Evolutionary conservation across 1,139 yeast genomes (phyloP).

Genomic region (Yamadazyma dushanensis): DNA sequence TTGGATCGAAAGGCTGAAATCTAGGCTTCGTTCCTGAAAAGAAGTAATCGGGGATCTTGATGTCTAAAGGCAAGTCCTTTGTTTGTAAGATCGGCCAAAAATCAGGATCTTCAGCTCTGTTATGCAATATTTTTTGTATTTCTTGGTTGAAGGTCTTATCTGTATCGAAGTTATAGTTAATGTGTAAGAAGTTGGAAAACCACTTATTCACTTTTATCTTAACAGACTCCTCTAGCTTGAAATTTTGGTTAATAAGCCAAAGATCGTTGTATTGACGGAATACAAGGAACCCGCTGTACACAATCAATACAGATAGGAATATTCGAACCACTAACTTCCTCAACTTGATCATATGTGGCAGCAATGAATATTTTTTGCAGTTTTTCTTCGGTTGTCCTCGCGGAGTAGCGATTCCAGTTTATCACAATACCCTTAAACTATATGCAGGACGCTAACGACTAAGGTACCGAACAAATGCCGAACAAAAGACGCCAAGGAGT

Average conservation of each 20-base stretch:
- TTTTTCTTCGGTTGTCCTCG: no score
- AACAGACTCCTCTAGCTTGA: conserved; percentile 11
- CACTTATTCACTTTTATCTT: conserved; percentile 20
- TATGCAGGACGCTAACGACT: no score
- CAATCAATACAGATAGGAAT: conserved; percentile 6
- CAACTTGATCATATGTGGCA: conserved; percentile 5
- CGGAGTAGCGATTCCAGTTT: no score
- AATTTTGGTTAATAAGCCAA: background rate
- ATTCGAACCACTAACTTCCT: conserved; percentile 8
- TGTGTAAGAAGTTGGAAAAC: conserved; percentile 21
- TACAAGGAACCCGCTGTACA: conserved; percentile 3
- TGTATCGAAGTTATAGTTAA: conserved; percentile 21
- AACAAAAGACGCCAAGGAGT: no score
- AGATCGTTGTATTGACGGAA: conserved; percentile 1
- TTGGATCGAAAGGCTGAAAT: conserved; percentile 48
- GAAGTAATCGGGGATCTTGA: conserved; percentile 22
- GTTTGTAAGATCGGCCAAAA: conserved; percentile 27
- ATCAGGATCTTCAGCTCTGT: conserved; percentile 21
- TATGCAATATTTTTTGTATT: conserved; percentile 16
- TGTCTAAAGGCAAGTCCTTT: conserved; percentile 10
- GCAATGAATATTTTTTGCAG: background rate
- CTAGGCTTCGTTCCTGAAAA: conserved; percentile 17
- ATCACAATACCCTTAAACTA: no score
- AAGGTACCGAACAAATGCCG: no score
- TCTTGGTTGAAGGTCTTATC: conserved; percentile 18